These are phyloP conservation scores for Coniferiporia sulphurascens DNA, from an alignment of 1,284 basidiomycete species.

Conservation along the genomic window DNA sequence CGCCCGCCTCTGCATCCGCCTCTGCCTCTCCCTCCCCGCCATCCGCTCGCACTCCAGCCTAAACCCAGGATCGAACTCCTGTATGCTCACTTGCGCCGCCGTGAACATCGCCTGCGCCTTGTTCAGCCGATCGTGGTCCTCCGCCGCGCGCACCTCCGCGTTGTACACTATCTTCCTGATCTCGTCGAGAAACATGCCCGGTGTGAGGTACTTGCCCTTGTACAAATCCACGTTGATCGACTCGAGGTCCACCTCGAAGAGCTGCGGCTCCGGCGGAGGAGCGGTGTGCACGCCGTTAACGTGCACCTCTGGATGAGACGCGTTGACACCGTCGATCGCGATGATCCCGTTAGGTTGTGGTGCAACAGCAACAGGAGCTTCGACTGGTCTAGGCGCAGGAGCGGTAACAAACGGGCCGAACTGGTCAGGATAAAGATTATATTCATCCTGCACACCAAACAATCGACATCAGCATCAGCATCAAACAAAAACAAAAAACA, in stretches of 20 bases:
- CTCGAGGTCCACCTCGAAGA: slow-evolving; percentile 87
- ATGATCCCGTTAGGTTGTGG: slow-evolving; percentile 38
- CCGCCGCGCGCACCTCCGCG: slow-evolving; percentile 57
- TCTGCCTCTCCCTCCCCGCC: slow-evolving; percentile 72
- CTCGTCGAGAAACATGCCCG: slow-evolving; percentile 84
- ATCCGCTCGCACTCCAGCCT: slow-evolving; percentile 84
- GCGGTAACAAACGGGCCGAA: slow-evolving; percentile 15
- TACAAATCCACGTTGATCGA: slow-evolving; percentile 86
- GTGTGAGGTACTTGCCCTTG: slow-evolving; percentile 84
- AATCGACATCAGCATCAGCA: not conserved
- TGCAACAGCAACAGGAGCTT: slow-evolving; percentile 27
- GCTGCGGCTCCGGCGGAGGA: slow-evolving; percentile 25
- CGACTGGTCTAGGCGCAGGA: not conserved
- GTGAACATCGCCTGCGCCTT: slow-evolving; percentile 90
- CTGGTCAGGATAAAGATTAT: slow-evolving; percentile 47
- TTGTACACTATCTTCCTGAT: slow-evolving; percentile 88
- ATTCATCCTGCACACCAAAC: slow-evolving; percentile 56
- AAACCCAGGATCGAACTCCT: slow-evolving; percentile 85
- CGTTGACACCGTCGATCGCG: slow-evolving; percentile 40
- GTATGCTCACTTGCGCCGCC: slow-evolving; percentile 81
- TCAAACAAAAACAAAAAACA: slow-evolving; percentile 1
- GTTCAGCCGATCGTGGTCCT: slow-evolving; percentile 74
- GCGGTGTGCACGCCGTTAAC: slow-evolving; percentile 28
- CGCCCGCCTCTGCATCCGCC: slow-evolving; percentile 56
- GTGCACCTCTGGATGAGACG: slow-evolving; percentile 23